Evolutionary conservation across 352 stramenopile species (phyloP).

Genomic region (Globisporangium solare): DNA sequence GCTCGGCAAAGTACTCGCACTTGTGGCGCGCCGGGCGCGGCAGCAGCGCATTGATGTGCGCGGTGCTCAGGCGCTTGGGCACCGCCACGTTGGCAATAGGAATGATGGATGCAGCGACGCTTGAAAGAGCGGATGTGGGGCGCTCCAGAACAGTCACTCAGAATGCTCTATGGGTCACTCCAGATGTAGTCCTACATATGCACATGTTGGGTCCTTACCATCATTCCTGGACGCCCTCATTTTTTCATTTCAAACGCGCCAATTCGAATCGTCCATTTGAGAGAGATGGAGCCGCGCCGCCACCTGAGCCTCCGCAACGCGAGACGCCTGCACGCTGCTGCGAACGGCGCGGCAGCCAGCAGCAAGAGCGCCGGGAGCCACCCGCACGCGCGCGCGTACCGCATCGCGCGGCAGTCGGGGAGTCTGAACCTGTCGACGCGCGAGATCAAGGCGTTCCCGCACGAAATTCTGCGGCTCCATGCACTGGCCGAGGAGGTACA

Average conservation of each 20-base stretch:
- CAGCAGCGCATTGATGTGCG: slow-evolving; percentile 30
- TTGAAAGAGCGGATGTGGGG: slow-evolving; percentile 2
- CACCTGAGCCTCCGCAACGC: slow-evolving; percentile 40
- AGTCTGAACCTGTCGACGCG: slow-evolving; percentile 61
- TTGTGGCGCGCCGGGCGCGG: slow-evolving; percentile 26
- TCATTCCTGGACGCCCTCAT: slow-evolving; percentile 5
- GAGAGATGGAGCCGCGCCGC: slow-evolving; percentile 29
- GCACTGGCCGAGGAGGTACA: slow-evolving; percentile 49
- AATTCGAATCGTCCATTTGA: slow-evolving; percentile 2
- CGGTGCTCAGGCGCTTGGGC: slow-evolving; percentile 27
- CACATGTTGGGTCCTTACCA: slow-evolving; percentile 4
- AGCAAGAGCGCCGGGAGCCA: slow-evolving; percentile 15
- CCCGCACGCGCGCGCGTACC: slow-evolving; percentile 29
- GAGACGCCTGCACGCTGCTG: slow-evolving; percentile 24
- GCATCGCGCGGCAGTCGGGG: slow-evolving; percentile 52
- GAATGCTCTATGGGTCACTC: neutral
- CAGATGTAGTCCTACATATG: neutral
- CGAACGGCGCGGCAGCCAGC: neutral
- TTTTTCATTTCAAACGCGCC: neutral
- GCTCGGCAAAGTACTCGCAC: slow-evolving; percentile 28
- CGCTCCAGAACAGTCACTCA: neutral
- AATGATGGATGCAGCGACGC: neutral
- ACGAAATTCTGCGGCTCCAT: slow-evolving; percentile 55
- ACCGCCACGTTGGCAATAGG: slow-evolving; percentile 7
- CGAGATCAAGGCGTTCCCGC: slow-evolving; percentile 43